A percentile compares a stretch with the other conserved stretches of the same genome.
Evolutionary conservation across 768 basidiomycete genomes (phyloP).

Genomic region (Lactarius trivialis): DNA sequence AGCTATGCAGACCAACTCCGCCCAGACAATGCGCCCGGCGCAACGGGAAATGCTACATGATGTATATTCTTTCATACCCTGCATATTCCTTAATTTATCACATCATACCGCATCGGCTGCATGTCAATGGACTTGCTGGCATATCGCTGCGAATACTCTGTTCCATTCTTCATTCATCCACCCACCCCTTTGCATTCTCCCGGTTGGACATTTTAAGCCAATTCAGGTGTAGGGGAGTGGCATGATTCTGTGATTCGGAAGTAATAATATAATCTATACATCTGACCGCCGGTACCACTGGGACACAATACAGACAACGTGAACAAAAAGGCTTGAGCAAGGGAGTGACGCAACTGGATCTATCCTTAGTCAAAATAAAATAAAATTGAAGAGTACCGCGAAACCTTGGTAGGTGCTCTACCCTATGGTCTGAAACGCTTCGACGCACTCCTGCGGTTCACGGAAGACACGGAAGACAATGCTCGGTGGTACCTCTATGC

Average conservation of each 20-base stretch:
- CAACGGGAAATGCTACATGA: conserved; percentile 8
- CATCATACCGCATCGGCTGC: not conserved
- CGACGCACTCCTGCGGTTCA: conserved; percentile 61
- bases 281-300: not conserved
- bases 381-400: not conserved
- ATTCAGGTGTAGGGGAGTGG: not conserved
- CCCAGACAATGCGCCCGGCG: not conserved
- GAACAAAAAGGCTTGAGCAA: not conserved
- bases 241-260: not conserved
- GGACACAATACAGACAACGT: conserved; percentile 1
- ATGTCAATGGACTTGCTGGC: not conserved
- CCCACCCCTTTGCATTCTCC: not conserved
- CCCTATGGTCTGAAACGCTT: conserved; percentile 40
- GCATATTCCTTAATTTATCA: not conserved
- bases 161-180: not conserved
- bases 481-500: conserved; percentile 49
- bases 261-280: not conserved
- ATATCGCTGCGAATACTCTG: not conserved
- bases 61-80: conserved; percentile 2
- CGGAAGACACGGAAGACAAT: conserved; percentile 62
- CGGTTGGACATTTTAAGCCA: not conserved
- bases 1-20: conserved; percentile 11
- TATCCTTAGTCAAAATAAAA: not conserved
- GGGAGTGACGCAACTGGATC: not conserved
- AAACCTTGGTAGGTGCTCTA: not conserved